Evolutionary conservation across 1,284 basidiomycete genomes (phyloP).

Genomic region (Pseudozyma tsukubaensis): DNA sequence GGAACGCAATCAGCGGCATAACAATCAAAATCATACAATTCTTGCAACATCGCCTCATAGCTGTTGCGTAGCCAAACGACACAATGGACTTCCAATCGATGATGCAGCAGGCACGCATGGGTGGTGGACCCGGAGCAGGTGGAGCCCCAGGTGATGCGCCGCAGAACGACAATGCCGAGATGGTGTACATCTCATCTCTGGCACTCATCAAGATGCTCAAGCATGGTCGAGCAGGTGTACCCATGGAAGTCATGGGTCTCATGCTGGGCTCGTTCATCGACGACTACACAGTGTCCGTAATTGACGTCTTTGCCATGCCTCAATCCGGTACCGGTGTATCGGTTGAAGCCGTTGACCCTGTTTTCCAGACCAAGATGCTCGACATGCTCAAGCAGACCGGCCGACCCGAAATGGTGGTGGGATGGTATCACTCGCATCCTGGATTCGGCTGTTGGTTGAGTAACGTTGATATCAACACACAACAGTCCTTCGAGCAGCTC

Average conservation of each 20-base stretch:
- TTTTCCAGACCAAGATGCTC: constrained; percentile 98
- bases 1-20: background rate
- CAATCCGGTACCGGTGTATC: constrained; percentile 98
- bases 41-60: background rate
- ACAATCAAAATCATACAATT: background rate
- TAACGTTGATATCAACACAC: constrained; percentile 98
- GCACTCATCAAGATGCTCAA: constrained; percentile 84
- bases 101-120: constrained; percentile 63
- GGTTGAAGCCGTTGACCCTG: constrained; percentile 98
- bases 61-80: background rate
- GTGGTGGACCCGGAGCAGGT: constrained; percentile 45
- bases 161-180: constrained; percentile 70
- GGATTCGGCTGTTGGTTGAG: constrained; percentile 99
- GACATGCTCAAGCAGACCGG: constrained; percentile 99
- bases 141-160: constrained; percentile 57
- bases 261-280: constrained; percentile 99
- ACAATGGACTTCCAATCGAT: constrained; percentile 63
- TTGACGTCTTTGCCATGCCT: constrained; percentile 99
- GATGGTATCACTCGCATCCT: constrained; percentile 99
- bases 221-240: constrained; percentile 97
- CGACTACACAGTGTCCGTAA: constrained; percentile 86
- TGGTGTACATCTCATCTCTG: constrained; percentile 67
- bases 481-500: constrained; percentile 98
- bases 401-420: constrained; percentile 96
- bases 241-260: constrained; percentile 99